Percentiles rank a stretch among this genome's conserved stretches.
Evolutionary conservation across 495 filamentous ascomycete species (phyloP).

Genomic region (Neurospora sp.): DNA sequence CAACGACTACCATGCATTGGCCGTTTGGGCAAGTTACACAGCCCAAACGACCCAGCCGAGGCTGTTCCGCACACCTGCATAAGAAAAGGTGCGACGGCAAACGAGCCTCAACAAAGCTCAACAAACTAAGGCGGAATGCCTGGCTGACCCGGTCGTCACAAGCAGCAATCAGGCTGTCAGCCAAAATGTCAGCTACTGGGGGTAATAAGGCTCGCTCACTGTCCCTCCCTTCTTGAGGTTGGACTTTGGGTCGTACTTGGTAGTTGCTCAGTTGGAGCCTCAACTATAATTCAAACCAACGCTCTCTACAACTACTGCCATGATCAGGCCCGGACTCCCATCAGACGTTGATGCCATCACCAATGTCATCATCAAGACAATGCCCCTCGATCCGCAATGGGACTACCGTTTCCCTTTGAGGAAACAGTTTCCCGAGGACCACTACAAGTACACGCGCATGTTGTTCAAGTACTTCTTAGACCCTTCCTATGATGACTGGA

Average conservation of each 20-base stretch:
- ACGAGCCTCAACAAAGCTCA: not conserved
- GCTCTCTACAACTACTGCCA: not conserved
- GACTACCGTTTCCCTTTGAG: constrained; percentile 27
- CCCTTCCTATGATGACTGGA: constrained; percentile 22
- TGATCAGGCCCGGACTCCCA: constrained; percentile 17
- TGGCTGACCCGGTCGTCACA: not conserved
- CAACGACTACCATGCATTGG: not conserved
- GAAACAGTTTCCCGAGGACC: constrained; percentile 19
- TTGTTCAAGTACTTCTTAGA: constrained; percentile 25
- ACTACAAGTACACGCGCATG: constrained; percentile 25
- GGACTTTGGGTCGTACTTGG: not conserved
- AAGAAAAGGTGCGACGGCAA: not conserved
- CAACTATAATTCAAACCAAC: not conserved
- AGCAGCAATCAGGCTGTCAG: not conserved
- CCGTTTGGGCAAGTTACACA: not conserved
- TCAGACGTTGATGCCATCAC: constrained; percentile 26
- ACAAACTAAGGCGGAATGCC: not conserved
- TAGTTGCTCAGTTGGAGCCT: not conserved
- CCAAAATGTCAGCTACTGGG: not conserved
- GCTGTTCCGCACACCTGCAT: not conserved
- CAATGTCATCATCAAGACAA: constrained; percentile 22
- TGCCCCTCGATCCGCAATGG: constrained; percentile 30
- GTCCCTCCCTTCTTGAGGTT: not conserved
- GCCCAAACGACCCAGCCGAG: not conserved
- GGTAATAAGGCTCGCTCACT: not conserved